Evolutionary conservation across 176 grass and related monocot species (phyloP), one percentile per base, ranked within the genome.

Genomic region (Pontederia paniculata): DNA sequence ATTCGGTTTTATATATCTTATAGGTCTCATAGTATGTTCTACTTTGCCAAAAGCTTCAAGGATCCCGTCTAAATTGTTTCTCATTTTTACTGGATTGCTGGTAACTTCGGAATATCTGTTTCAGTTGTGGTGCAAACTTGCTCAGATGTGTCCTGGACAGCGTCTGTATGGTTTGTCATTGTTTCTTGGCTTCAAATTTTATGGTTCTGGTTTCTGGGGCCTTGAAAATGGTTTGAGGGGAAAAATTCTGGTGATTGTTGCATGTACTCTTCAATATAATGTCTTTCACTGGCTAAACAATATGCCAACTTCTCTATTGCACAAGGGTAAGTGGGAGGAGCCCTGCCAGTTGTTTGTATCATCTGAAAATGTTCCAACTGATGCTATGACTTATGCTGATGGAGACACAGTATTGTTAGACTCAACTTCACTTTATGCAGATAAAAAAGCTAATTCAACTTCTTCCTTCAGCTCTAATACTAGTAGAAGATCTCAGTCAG

Each of bases 231-330:
- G 85, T 7, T 70, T 96, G 56, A 83, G 90, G 68, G 82, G 82
- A 52, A 96, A 96, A 70, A 74, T 96, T 74, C 73, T 96, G 60
- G 90, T 96, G 31, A 81, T 89, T 56, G 83, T 96, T 63, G 82
- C 85, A 50, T 96, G 82, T 62, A 83, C 79, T 65, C 88, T 96
- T 70, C 79, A 96, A 52, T 96, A 96, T 71, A 96, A 89, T 83
- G 82, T 86, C 70, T 96, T 96, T 66, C 85, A 83, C 76, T 96
- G 90, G 90, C 51, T 96, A 65, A 76, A 83, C 41, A 73, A 80
- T 59, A 83, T 96, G 79, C 82, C 82, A 53, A 12, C 50, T 51
- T 86, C 71, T 83, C 74, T 96, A 43, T 50, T 89, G 72, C 82
- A 89, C 15, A 73, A 50, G 74, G 79, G 82, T 65, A 79, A 83